Percentiles rank a stretch among this genome's conserved stretches.
Conservation (phyloP, 371 early-diverging fungal species). For the Phascolomyces articulosus region DNA sequence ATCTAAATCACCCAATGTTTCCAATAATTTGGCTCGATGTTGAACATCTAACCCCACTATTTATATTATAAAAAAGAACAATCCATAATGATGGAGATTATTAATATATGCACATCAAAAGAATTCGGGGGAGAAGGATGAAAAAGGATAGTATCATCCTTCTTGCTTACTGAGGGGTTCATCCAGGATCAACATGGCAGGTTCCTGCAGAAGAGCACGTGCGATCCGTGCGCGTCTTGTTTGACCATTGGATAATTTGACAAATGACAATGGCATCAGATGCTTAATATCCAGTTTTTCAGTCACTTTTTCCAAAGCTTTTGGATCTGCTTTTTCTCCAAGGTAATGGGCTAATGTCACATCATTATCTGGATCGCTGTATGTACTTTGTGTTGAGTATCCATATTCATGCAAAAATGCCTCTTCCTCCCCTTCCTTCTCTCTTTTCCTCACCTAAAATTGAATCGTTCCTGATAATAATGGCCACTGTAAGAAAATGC, state of each 20-base stretch:
- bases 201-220: conserved; percentile 40
- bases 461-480: conserved; percentile 63
- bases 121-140: no score
- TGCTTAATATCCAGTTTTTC: conserved; percentile 33
- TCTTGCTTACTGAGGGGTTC: conserved; percentile 68
- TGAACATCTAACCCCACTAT: conserved; percentile 63
- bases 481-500: conserved; percentile 49
- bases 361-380: conserved; percentile 51
- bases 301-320: conserved; percentile 26
- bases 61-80: no score
- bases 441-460: conserved; percentile 39
- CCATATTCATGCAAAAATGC: background rate
- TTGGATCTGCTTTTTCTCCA: conserved; percentile 5
- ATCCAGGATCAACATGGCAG: conserved; percentile 52
- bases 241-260: conserved; percentile 65
- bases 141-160: no score
- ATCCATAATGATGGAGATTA: no score
- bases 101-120: no score
- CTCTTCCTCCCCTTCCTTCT: background rate
- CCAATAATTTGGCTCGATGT: conserved; percentile 47
- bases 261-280: conserved; percentile 46
- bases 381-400: background rate
- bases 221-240: conserved; percentile 60
- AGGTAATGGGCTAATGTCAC: conserved; percentile 34
- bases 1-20: conserved; percentile 36